phyloP scores from a whole-genome alignment of 306 rosid species.

The Sicyos edulis region DNA sequence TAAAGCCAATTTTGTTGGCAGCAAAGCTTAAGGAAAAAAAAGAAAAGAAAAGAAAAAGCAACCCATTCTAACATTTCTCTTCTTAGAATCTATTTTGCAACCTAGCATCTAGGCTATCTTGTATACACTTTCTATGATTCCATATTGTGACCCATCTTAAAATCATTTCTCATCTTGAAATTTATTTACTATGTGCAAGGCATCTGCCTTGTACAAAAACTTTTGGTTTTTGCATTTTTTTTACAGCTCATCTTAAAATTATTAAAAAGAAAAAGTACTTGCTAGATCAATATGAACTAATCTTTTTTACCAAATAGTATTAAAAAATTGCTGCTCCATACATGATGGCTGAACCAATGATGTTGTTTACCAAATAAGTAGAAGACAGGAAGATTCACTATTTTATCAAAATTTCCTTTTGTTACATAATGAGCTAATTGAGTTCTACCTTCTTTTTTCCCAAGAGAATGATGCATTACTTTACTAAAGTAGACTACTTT shows the following conservation, averaged over 20 bases:
- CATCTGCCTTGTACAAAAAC: neutral
- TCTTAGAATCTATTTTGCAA: neutral
- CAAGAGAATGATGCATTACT: constrained; percentile 10
- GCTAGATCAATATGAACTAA: neutral
- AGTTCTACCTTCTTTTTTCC: constrained; percentile 9
- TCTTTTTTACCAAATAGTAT: too few relatives aligned
- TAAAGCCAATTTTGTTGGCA: too few relatives aligned
- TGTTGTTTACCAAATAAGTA: neutral
- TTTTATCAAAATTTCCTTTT: neutral
- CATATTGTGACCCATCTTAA: constrained; percentile 3
- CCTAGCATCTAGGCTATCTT: neutral
- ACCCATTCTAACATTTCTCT: too few relatives aligned
- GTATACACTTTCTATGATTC: neutral
- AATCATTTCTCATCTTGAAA: neutral
- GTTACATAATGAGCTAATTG: neutral
- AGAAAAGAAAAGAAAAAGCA: too few relatives aligned
- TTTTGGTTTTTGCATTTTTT: neutral
- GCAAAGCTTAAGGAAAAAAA: too few relatives aligned
- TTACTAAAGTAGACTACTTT: constrained; percentile 10
- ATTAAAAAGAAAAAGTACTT: neutral
- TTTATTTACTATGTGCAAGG: neutral
- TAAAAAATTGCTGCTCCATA: too few relatives aligned
- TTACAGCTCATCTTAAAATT: neutral
- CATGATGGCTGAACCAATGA: neutral
- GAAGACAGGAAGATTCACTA: neutral